Evolutionary conservation across 371 early-diverging fungal genomes (phyloP).

Genomic region (Smittium mucronatum): DNA sequence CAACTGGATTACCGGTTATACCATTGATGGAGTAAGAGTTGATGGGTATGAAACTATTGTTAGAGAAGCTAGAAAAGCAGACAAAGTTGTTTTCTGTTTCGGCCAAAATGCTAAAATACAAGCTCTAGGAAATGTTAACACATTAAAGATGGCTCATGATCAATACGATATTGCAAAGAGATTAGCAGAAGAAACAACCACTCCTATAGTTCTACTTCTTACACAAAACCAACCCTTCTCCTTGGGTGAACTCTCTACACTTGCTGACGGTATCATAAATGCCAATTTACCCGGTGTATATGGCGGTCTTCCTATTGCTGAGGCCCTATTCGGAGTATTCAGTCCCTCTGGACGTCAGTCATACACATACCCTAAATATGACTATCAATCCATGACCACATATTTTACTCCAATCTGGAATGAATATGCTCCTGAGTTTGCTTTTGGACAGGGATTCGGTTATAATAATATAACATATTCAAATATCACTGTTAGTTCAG

Average conservation of each 20-base stretch:
- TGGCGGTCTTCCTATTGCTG: constrained; percentile 43
- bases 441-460: constrained; percentile 49
- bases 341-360: constrained; percentile 42
- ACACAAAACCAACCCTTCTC: constrained; percentile 48
- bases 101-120: constrained; percentile 26
- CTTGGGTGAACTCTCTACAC: constrained; percentile 29
- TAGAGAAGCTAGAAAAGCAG: constrained; percentile 16
- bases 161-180: constrained; percentile 34
- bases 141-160: constrained; percentile 35
- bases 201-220: constrained; percentile 39
- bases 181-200: constrained; percentile 21
- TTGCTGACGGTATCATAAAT: constrained; percentile 39
- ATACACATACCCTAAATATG: constrained; percentile 41
- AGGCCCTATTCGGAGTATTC: constrained; percentile 36
- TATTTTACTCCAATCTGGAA: constrained; percentile 19
- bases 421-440: constrained; percentile 37
- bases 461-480: constrained; percentile 41
- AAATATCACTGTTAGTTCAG: constrained; percentile 23
- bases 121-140: constrained; percentile 38
- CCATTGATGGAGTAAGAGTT: constrained; percentile 19
- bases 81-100: constrained; percentile 24
- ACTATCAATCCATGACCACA: constrained; percentile 23
- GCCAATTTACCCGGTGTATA: constrained; percentile 50
- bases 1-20: constrained; percentile 14
- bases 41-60: constrained; percentile 28